phyloP scores from a whole-genome alignment of 202 grass and related monocot species.

The Zoysia matrella region DNA sequence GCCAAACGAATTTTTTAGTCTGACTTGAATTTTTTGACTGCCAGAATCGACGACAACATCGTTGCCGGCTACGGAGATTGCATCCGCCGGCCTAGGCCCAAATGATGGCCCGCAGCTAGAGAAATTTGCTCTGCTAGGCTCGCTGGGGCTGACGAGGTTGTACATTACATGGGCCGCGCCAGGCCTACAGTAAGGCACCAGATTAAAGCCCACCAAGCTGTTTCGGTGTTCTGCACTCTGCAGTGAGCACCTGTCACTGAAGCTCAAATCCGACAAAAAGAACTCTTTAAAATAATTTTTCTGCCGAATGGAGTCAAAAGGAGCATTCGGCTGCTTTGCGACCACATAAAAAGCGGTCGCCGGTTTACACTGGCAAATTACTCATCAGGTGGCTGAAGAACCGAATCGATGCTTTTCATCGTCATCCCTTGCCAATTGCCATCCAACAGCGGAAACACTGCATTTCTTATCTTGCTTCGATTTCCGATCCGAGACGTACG shows the following conservation, averaged over 20 bases:
- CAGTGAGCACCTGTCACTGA: neutral
- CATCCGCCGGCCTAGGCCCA: too few species aligned
- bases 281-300: neutral
- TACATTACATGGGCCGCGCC: too few species aligned
- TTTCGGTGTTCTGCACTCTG: too few species aligned
- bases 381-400: neutral
- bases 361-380: neutral
- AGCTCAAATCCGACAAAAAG: neutral
- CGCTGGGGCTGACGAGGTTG: too few species aligned
- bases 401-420: neutral
- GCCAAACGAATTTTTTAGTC: too few species aligned
- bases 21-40: neutral
- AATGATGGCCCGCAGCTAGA: too few species aligned
- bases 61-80: too few species aligned
- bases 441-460: neutral
- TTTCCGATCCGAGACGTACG: conserved; percentile 17
- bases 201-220: too few species aligned
- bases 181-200: too few species aligned
- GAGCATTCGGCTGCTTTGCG: conserved; percentile 8
- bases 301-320: neutral
- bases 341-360: neutral
- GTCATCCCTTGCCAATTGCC: neutral
- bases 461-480: neutral
- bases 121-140: too few species aligned
- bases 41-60: neutral